Base-by-base conservation (phyloP, 768 basidiomycete species). In the Auriscalpium microsporum region DNA sequence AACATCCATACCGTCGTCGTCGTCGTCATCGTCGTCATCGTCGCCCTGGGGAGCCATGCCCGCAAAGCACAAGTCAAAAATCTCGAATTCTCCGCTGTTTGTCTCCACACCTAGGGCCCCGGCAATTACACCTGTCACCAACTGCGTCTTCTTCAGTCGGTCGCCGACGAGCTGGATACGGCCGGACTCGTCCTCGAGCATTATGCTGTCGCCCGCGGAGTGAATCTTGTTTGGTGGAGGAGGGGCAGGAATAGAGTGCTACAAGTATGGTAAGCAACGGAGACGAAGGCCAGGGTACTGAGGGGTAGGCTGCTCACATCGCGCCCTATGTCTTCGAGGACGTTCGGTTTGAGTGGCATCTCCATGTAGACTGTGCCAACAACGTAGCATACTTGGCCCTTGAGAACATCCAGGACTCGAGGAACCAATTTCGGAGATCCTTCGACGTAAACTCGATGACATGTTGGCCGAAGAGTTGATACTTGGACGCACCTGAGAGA, bases 301-400 rank as follows among this genome's bases (percentile, higher is more conserved):
- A 4, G 28, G 28, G 5, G 28, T 7, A 28, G 28, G 21, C 3
- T 19, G 76, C 90, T 62, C 65, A 97, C 96, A 63, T 99, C 94
- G 68, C 90, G 79, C 21, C 86, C 92, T 60, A 98, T 81, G 60
- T 99, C 96, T 63, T 93, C 88, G 58, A 99, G 78, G n/a, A 99
- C 90, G 65, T 97, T 98, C 0, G 95, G 95, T 66, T 99, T 99
- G 51, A 98, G 76, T 9, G 94, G 91, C 96, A 99, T 99, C 57
- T 99, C 94, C 84, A 98, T 87, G 69, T 97, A 99, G 7, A 97
- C 85, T 0, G 96, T 99, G 4, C 96, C 96, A 53, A 96, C 75
- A 58, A 98, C 80, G 69, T 87, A 97, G 69, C 93, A 96, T 53
- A 95, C 73, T 63, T 87, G 75, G 1, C 87, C 86, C 62, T 91